phyloP scores from a whole-genome alignment of 2,329 filamentous ascomycete species.

The Cordyceps farinosa region DNA sequence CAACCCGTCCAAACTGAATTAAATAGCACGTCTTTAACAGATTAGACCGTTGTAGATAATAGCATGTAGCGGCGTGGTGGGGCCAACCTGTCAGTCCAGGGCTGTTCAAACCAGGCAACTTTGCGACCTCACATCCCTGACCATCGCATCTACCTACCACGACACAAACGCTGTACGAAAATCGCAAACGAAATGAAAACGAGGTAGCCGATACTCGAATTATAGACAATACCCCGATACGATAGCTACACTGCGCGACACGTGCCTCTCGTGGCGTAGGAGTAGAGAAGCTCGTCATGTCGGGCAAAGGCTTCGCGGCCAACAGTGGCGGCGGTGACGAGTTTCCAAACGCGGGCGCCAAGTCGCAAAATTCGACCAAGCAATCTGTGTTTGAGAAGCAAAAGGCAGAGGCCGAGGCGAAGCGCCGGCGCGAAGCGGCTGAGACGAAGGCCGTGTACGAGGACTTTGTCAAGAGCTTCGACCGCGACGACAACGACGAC shows the following conservation, averaged over 20 bases:
- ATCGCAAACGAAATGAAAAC: neutral
- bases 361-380: slow-evolving; percentile 75
- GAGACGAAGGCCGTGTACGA: slow-evolving; percentile 85
- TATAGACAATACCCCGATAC: neutral
- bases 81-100: slow-evolving; percentile 2
- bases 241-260: neutral
- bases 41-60: neutral
- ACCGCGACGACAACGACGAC: slow-evolving; percentile 54
- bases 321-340: slow-evolving; percentile 25
- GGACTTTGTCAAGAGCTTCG: slow-evolving; percentile 81
- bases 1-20: too few species aligned
- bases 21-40: too few species aligned
- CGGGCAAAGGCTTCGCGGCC: slow-evolving; percentile 42
- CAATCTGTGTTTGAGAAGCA: slow-evolving; percentile 86
- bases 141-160: neutral
- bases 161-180: neutral
- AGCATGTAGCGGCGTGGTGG: neutral
- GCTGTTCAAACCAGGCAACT: neutral
- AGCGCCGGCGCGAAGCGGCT: slow-evolving; percentile 76
- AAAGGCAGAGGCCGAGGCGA: slow-evolving; percentile 84
- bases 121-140: neutral
- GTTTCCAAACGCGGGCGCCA: slow-evolving; percentile 72
- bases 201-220: neutral
- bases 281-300: slow-evolving; percentile 35
- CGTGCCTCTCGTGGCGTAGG: neutral